Conservation (phyloP, 495 filamentous ascomycete species). For the Hypoxylon perforatum region DNA sequence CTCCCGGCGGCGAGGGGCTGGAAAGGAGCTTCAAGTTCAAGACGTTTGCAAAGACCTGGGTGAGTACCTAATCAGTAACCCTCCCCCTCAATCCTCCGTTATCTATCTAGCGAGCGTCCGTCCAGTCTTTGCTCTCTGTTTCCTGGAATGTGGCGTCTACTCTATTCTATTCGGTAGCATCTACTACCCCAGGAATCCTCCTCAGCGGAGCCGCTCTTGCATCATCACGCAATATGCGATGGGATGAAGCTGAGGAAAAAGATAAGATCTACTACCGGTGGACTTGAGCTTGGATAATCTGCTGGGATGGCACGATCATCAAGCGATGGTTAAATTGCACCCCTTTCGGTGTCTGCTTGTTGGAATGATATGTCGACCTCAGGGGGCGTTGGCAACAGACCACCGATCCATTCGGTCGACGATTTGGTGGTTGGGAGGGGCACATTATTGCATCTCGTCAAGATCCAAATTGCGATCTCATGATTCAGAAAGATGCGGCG, state of each 20-base stretch:
- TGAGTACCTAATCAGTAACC: slow-evolving; percentile 44
- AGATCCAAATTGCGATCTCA: slow-evolving; percentile 13
- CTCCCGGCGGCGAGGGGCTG: slow-evolving; percentile 61
- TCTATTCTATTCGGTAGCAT: slow-evolving; percentile 20
- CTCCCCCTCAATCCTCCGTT: not conserved
- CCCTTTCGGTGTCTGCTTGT: slow-evolving; percentile 7
- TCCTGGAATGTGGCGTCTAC: slow-evolving; percentile 19
- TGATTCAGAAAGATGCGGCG: slow-evolving; percentile 13
- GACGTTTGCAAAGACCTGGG: slow-evolving; percentile 71
- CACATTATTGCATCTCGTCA: slow-evolving; percentile 8
- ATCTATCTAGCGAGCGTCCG: slow-evolving; percentile 11
- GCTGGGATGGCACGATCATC: slow-evolving; percentile 1
- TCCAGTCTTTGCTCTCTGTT: not conserved
- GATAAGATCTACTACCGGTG: slow-evolving; percentile 19
- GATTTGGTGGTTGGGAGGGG: not conserved
- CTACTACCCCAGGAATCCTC: slow-evolving; percentile 1
- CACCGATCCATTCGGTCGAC: not conserved
- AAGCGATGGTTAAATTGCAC: slow-evolving; percentile 9
- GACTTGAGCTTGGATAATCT: slow-evolving; percentile 5
- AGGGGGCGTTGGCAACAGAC: slow-evolving; percentile 19
- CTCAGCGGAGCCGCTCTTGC: slow-evolving; percentile 15
- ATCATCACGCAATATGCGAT: not conserved
- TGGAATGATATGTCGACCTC: slow-evolving; percentile 25
- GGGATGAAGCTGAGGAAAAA: not conserved
- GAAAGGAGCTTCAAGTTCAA: slow-evolving; percentile 71